These are phyloP conservation scores for Amanita thiersii DNA, from an alignment of 768 basidiomycete genomes.

Conservation along the genomic window DNA sequence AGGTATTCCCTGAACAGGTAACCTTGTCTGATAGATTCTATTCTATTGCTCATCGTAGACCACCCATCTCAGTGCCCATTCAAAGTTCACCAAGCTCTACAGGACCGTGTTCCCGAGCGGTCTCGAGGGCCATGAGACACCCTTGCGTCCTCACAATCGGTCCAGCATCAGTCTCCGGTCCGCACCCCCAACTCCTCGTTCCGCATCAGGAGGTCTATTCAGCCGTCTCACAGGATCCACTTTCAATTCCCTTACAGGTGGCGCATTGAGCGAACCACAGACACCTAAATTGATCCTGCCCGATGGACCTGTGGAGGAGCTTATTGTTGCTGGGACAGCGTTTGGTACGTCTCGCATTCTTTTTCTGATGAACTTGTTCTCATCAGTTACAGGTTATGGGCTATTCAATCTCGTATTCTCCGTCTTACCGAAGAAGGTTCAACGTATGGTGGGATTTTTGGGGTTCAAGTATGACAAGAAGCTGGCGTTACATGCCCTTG, in stretches of 20 bases:
- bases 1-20: slow-evolving; percentile 48
- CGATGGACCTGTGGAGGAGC: slow-evolving; percentile 60
- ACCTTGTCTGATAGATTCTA: slow-evolving; percentile 10
- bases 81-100: slow-evolving; percentile 67
- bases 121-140: slow-evolving; percentile 35
- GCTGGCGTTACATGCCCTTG: slow-evolving; percentile 59
- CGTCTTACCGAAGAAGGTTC: slow-evolving; percentile 60
- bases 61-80: slow-evolving; percentile 47
- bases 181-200: slow-evolving; percentile 11
- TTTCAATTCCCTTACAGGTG: neutral
- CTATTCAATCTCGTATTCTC: slow-evolving; percentile 79
- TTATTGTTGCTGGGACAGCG: slow-evolving; percentile 68
- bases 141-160: slow-evolving; percentile 26
- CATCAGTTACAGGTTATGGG: slow-evolving; percentile 47
- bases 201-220: slow-evolving; percentile 11
- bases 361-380: neutral
- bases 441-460: slow-evolving; percentile 64
- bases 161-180: slow-evolving; percentile 8
- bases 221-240: neutral
- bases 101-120: slow-evolving; percentile 61
- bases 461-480: slow-evolving; percentile 69
- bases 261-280: slow-evolving; percentile 6
- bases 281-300: slow-evolving; percentile 11
- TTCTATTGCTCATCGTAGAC: neutral
- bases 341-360: slow-evolving; percentile 44